Evolutionary conservation across 345 rosid genomes (phyloP), one percentile per base, ranked within the genome.

Genomic region (Toxicodendron radicans): DNA sequence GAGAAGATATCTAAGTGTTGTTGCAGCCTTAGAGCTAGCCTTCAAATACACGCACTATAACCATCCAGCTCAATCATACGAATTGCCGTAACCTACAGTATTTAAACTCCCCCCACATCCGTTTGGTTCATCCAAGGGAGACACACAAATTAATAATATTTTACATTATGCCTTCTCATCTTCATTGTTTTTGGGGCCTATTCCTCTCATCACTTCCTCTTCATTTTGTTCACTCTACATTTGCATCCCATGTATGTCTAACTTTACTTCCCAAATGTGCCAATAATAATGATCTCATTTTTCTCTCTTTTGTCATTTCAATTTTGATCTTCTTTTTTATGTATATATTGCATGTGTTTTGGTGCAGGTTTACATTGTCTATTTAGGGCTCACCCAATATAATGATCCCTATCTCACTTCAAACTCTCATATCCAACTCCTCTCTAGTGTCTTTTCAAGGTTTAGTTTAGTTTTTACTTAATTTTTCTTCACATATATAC

Each of bases 351-450:
- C 43, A 38, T 3, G 1, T 38, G 7, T 38, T 1, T 69, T 43
- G 24, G 54, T 83, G 79, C 80, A 88, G 92, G 91, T 92, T 72
- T 86, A 92, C 81, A 80, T 92, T 64, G 89, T 90, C 14, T 90
- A 92, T 76, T 64, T 90, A 64, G 93, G 95, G 32, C 79, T 56
- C 64, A 84, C 49, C 81, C 87, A 58, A 62, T 10, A 74, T 70
- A 65, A 51, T n/a, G 81, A 80, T 57, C 79, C 80, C 32, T 41
- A 45, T 27, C 79, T 84, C 71, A 75, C 87, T 67, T 82, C 88
- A 17, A 74, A 66, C 18, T 83, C 78, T 67, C 93, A 90, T 68
- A n/a, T 77, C 61, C 82, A 74, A 70, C 89, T 88, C 72, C 93
- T 90, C 27, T 72, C 82, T n/a, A 74, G 82, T 65, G 87, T 90